A percentile compares a stretch with the other conserved stretches of the same genome.
Evolutionary conservation across 768 basidiomycete genomes (phyloP).

Genomic region (Amanita phalloides): DNA sequence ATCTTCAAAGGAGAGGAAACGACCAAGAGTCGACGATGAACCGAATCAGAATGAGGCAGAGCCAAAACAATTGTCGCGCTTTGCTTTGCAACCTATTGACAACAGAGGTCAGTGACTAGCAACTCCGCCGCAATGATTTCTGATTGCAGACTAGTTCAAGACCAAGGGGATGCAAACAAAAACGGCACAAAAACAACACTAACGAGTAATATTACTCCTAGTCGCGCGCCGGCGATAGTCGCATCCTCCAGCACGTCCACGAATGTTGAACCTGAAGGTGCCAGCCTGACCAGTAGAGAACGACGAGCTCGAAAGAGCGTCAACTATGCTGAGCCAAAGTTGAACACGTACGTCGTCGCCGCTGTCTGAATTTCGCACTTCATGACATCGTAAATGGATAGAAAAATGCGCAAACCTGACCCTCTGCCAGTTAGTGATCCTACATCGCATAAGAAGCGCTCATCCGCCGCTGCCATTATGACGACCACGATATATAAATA

Average conservation of each 20-base stretch:
- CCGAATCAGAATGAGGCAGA: conserved; percentile 32
- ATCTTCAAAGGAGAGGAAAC: conserved; percentile 28
- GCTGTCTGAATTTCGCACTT: background rate
- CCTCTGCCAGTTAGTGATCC: conserved; percentile 26
- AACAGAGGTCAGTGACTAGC: conserved; percentile 23
- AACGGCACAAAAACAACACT: background rate
- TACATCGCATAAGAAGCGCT: conserved; percentile 31
- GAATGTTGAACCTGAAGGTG: conserved; percentile 20
- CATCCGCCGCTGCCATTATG: conserved; percentile 31
- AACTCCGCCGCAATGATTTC: background rate
- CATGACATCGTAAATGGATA: conserved; percentile 17
- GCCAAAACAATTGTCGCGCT: conserved; percentile 50
- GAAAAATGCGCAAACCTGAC: conserved; percentile 88
- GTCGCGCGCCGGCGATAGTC: conserved; percentile 12
- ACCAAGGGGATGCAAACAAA: conserved; percentile 10
- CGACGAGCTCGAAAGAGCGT: conserved; percentile 63
- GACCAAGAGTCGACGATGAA: conserved; percentile 21
- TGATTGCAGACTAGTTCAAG: conserved; percentile 10
- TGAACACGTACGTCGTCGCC: conserved; percentile 62
- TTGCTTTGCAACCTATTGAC: conserved; percentile 32
- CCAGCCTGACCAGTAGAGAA: conserved; percentile 36
- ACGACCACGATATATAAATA: conserved; percentile 18
- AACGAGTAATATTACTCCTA: background rate
- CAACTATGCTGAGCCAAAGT: conserved; percentile 81
- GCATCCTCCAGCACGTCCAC: conserved; percentile 41